Conservation (phyloP, 352 stramenopile species). For the Thraustotheca clavata region DNA sequence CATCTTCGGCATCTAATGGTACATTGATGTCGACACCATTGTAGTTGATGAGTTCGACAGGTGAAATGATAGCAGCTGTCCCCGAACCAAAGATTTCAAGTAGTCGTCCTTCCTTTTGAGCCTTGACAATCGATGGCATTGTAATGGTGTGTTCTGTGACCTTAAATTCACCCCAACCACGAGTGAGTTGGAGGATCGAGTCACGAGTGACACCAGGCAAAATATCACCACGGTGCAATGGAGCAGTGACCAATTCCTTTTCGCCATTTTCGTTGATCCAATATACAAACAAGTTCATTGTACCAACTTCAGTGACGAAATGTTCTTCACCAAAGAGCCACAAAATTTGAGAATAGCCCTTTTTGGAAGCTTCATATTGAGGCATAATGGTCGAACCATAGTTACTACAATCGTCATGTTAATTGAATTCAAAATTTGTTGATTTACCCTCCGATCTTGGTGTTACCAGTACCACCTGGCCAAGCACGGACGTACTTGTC, state of each 20-base stretch:
- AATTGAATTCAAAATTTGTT: slow-evolving; percentile 1
- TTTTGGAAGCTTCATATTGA: slow-evolving; percentile 73
- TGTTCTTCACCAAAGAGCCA: slow-evolving; percentile 95
- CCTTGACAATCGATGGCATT: slow-evolving; percentile 92
- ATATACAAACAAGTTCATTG: slow-evolving; percentile 99
- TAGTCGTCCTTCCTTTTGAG: slow-evolving; percentile 83
- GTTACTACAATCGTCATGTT: slow-evolving; percentile 32
- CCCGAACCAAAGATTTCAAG: slow-evolving; percentile 94
- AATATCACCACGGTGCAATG: slow-evolving; percentile 93
- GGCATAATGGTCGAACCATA: slow-evolving; percentile 89
- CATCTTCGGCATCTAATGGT: slow-evolving; percentile 70
- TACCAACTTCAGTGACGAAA: slow-evolving; percentile 83
- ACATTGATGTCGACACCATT: slow-evolving; percentile 89
- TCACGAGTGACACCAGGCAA: slow-evolving; percentile 95
- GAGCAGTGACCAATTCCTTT: slow-evolving; percentile 89
- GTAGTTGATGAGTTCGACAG: slow-evolving; percentile 93
- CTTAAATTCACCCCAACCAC: slow-evolving; percentile 89
- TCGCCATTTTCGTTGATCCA: slow-evolving; percentile 88
- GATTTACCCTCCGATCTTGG: slow-evolving; percentile 86
- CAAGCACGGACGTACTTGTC: slow-evolving; percentile 92
- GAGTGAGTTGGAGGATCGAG: slow-evolving; percentile 90
- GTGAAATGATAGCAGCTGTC: slow-evolving; percentile 92
- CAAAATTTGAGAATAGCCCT: slow-evolving; percentile 88
- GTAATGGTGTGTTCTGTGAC: slow-evolving; percentile 91
- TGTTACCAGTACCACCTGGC: slow-evolving; percentile 91